Base-by-base conservation (phyloP, 768 basidiomycete genomes). In the Suillus americanus region DNA sequence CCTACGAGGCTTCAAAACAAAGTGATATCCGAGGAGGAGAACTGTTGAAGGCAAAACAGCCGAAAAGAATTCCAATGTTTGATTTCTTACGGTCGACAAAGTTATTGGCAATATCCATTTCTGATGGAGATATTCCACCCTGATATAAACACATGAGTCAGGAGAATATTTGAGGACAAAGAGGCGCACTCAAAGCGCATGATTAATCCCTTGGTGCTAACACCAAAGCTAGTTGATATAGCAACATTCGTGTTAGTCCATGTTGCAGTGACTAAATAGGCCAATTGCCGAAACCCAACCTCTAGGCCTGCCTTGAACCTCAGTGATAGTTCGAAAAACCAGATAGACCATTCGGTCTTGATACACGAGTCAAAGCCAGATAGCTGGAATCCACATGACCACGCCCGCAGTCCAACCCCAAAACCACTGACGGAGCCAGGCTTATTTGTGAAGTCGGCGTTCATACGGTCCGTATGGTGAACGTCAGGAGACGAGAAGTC, bases 41-140 rank as follows among this genome's bases (percentile, higher is more conserved):
- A 79, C 79, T 41, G 82, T 78, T n/a, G 86, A 83, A 28, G 90
- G 88, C 61, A 89, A 62, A 16, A 89, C 73, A 16, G 82, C 73
- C 5, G 84, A 80, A 69, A 81, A 85, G 20, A 87, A 73, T 0
- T 83, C 85, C 50, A 88, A 67, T 1, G 65, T 65, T n/a, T 78
- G 69, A 70, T 86, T 79, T 57, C 75, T 78, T 51, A 86, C 81
- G 37, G 80, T 75, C 0, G 88, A 83, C 59, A 91, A 77, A 18
- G 83, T 70, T 41, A 91, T 81, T 12, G 90, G 90, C 13, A 90
- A 61, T 16, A 80, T 75, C 63, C 89, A 75, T 66, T 79, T 79
- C 71, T 89, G 89, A 66, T 86, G 84, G 61, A 86, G 74, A 71
- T 88, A 86, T 40, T 79, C 73, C 55, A 85, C 71, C 64, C 89